These are phyloP conservation scores for Solanum rostratum DNA, from an alignment of 257 asterid species.

Conservation along the genomic window DNA sequence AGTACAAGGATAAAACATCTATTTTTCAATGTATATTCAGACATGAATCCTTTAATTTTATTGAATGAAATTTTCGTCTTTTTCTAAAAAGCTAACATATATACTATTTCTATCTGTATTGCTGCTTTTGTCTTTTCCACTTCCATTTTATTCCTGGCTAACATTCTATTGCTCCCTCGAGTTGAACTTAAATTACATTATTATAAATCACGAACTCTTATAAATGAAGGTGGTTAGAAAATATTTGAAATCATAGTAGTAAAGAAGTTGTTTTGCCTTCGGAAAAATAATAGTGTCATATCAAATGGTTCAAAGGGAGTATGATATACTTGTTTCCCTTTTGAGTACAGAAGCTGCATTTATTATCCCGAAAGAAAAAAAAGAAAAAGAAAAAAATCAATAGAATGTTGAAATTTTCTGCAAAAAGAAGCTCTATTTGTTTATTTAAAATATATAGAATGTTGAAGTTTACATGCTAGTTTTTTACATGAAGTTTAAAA, in stretches of 20 bases:
- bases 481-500: too few relatives aligned
- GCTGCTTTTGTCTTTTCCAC: neutral
- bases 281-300: neutral
- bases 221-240: neutral
- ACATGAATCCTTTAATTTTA: neutral
- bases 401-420: neutral
- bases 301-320: neutral
- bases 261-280: neutral
- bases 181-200: neutral
- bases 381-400: neutral
- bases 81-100: neutral
- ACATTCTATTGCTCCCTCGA: neutral
- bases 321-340: neutral
- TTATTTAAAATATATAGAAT: neutral
- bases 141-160: neutral
- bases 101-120: neutral
- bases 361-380: neutral
- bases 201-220: neutral
- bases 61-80: neutral
- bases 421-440: neutral
- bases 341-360: neutral
- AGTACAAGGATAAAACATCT: neutral
- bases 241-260: neutral
- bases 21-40: neutral
- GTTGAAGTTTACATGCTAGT: neutral